Percentiles rank a stretch among this genome's conserved stretches.
Evolutionary conservation across 73 alveolate genomes (phyloP).

Genomic region (Paramecium caudatum): DNA sequence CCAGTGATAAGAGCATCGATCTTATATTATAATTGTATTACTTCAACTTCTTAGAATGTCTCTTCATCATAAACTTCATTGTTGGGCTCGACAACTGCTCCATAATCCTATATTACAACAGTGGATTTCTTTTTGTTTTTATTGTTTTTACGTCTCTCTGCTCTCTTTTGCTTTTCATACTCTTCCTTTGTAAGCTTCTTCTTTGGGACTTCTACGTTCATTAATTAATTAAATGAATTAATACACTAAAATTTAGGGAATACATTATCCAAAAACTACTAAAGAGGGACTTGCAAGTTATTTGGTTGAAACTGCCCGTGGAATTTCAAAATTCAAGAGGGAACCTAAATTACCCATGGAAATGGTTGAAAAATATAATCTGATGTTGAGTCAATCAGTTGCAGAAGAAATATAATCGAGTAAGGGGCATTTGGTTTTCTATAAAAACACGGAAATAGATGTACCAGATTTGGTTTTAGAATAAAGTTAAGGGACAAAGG

Average conservation of each 20-base stretch:
- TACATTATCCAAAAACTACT: not conserved
- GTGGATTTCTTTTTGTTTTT: constrained; percentile 35
- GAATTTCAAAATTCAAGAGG: no score
- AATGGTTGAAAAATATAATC: not conserved
- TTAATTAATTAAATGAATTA: constrained; percentile 13
- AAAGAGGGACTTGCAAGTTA: not conserved
- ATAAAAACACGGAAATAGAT: not conserved
- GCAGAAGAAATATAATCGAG: constrained; percentile 3
- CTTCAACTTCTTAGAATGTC: constrained; percentile 19
- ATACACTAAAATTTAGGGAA: not conserved
- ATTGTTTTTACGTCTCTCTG: constrained; percentile 32
- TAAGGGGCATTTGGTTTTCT: not conserved
- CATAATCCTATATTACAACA: not conserved
- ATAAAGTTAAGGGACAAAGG: not conserved
- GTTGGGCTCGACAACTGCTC: not conserved
- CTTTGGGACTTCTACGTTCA: constrained; percentile 26
- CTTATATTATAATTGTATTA: not conserved
- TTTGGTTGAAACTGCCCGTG: no score
- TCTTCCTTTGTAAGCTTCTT: constrained; percentile 22
- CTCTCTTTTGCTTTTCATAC: constrained; percentile 11
- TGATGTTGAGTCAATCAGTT: not conserved
- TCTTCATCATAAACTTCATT: constrained; percentile 27
- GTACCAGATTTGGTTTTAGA: not conserved
- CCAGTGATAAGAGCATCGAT: constrained; percentile 63
- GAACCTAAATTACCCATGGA: not conserved